Base-by-base conservation (phyloP, 495 filamentous ascomycete species). In the Symbiotaphrina buchneri region DNA sequence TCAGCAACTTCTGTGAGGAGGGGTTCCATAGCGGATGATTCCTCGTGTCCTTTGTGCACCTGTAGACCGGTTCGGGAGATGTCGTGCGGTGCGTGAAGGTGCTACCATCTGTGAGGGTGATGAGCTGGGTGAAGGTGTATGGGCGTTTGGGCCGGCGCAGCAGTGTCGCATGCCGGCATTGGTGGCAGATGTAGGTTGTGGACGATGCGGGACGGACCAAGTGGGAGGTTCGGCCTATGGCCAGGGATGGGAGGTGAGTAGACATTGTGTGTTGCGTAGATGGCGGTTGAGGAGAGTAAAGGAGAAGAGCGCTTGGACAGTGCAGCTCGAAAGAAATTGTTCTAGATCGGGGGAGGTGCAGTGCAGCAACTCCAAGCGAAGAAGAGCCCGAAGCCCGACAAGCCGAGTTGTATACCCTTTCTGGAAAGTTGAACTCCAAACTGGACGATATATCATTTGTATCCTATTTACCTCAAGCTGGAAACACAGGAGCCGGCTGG, bases 11-110 rank as follows among this genome's bases (percentile, higher is more conserved):
- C 47, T 69, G 66, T 36, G 69, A 64, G 21, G 58, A 65, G 2
- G 87, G 90, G 48, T 95, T 87, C 87, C 87, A 97, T 18, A 93
- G 51, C 3, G 73, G 55, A 36, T 78, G 68, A 60, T 95, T 97
- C 40, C 78, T 68, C 28, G 68, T 74, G 61, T 97, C 87, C 49
- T 85, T 82, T 25, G 63, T 68, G 32, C 61, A 65, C 35, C 65
- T 65, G 62, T 82, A 78, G 25, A 95, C 54, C 2, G 79, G 75
- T 10, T 54, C 39, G 2, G 87, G 87, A 6, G 73, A 81, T 8
- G 85, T 90, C 5, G 90, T 93, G 44, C 90, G 84, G 35, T 77
- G 64, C 8, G 74, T 70, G 65, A 70, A 94, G 33, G 81, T 76
- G 44, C 63, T 71, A 34, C 87, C 87, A 61, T 97, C 87, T n/a